Evolutionary conservation across 331 rosid species (phyloP).

Genomic region (Phaseolus coccineus): DNA sequence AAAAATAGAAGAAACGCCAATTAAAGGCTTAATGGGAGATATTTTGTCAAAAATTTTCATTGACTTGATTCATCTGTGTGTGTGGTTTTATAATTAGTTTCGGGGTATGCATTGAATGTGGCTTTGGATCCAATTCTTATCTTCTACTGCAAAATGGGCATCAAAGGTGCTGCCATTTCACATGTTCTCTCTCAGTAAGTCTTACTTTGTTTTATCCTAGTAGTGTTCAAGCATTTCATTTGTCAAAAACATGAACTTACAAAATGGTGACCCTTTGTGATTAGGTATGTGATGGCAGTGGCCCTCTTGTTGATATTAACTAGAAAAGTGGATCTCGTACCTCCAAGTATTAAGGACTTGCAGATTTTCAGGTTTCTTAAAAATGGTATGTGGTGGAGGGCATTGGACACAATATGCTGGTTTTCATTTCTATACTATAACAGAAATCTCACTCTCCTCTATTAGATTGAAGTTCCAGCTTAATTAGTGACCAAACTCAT

Average conservation of each 20-base stretch:
- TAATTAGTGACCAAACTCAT: not conserved
- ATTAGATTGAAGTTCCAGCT: not conserved
- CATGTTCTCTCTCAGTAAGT: slow-evolving; percentile 97
- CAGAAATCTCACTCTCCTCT: not conserved
- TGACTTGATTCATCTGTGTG: slow-evolving; percentile 33
- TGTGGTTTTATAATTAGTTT: slow-evolving; percentile 52
- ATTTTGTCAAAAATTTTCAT: not conserved
- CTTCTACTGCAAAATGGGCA: slow-evolving; percentile 73
- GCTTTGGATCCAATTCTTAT: slow-evolving; percentile 89
- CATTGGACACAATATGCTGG: not conserved
- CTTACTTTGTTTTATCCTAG: not conserved
- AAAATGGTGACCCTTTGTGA: slow-evolving; percentile 34
- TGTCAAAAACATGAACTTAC: slow-evolving; percentile 4
- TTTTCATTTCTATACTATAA: not conserved
- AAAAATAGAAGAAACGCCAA: not conserved
- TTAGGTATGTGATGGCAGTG: slow-evolving; percentile 89
- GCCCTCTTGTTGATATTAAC: slow-evolving; percentile 65
- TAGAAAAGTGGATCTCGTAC: slow-evolving; percentile 75
- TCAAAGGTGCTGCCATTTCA: slow-evolving; percentile 95
- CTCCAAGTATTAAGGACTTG: slow-evolving; percentile 81
- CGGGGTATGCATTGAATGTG: slow-evolving; percentile 74
- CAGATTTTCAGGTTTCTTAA: slow-evolving; percentile 82
- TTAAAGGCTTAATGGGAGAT: not conserved
- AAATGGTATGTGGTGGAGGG: slow-evolving; percentile 63
- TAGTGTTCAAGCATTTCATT: slow-evolving; percentile 18